These are phyloP conservation scores for Solanum chaucha DNA, from an alignment of 257 asterid species.

Conservation along the genomic window DNA sequence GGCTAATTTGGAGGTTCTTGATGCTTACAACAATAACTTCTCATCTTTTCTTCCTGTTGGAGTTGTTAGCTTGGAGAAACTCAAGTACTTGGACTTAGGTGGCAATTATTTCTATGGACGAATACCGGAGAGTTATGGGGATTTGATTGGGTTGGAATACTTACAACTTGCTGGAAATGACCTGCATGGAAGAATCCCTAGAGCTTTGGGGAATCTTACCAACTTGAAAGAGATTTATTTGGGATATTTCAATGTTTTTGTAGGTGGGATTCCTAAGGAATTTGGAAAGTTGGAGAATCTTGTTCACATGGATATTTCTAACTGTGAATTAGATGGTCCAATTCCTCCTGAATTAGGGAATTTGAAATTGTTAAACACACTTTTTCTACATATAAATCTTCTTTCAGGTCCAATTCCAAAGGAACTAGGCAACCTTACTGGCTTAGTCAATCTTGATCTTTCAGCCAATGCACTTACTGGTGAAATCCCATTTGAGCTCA, in stretches of 20 bases:
- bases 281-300: conserved; percentile 65
- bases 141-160: conserved; percentile 47
- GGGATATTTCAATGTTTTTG: conserved; percentile 55
- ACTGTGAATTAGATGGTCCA: conserved; percentile 60
- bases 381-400: conserved; percentile 53
- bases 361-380: conserved; percentile 46
- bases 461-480: conserved; percentile 65
- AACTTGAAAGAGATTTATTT: conserved; percentile 69
- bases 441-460: conserved; percentile 66
- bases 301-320: conserved; percentile 61
- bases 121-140: conserved; percentile 57
- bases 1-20: conserved; percentile 50
- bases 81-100: conserved; percentile 71
- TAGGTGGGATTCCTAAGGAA: conserved; percentile 79
- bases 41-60: conserved; percentile 65
- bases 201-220: conserved; percentile 67
- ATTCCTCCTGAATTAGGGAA: conserved; percentile 77
- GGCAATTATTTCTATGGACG: conserved; percentile 68
- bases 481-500: conserved; percentile 75
- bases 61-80: conserved; percentile 34
- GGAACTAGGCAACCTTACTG: conserved; percentile 69
- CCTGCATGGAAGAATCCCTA: conserved; percentile 64
- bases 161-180: conserved; percentile 74
- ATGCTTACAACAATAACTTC: conserved; percentile 78
- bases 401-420: conserved; percentile 65